These are phyloP conservation scores for Venturia pyrina DNA, from an alignment of 2,329 filamentous ascomycete genomes.

Conservation along the genomic window DNA sequence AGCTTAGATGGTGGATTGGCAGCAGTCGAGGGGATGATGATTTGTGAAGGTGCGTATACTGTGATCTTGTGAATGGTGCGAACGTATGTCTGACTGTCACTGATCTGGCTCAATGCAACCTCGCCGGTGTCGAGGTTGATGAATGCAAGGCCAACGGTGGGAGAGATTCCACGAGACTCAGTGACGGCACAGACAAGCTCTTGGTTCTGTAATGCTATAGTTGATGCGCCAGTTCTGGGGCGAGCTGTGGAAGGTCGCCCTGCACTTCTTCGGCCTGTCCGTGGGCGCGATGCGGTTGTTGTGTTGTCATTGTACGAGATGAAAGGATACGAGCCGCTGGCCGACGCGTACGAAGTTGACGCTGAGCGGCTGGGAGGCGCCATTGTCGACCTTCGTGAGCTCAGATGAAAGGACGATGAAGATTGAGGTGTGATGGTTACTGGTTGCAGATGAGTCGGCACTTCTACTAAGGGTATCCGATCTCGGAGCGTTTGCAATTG, in stretches of 20 bases:
- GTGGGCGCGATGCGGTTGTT: slow-evolving; percentile 26
- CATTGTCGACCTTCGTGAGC: neutral
- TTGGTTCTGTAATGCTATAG: slow-evolving; percentile 48
- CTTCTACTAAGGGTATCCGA: neutral
- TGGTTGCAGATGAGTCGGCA: neutral
- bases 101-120: slow-evolving; percentile 79
- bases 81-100: slow-evolving; percentile 85
- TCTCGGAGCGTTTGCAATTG: neutral
- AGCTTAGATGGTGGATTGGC: slow-evolving; percentile 64
- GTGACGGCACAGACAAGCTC: slow-evolving; percentile 80
- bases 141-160: slow-evolving; percentile 76
- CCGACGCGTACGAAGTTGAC: slow-evolving; percentile 19
- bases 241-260: slow-evolving; percentile 35
- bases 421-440: no score
- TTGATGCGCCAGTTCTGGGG: slow-evolving; percentile 47
- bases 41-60: slow-evolving; percentile 68
- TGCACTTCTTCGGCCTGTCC: slow-evolving; percentile 20
- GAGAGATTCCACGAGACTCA: slow-evolving; percentile 78
- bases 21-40: slow-evolving; percentile 67
- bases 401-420: neutral
- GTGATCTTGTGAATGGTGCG: slow-evolving; percentile 79
- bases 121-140: slow-evolving; percentile 80
- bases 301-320: slow-evolving; percentile 23
- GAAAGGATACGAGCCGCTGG: slow-evolving; percentile 14
- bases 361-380: slow-evolving; percentile 4